Evolutionary conservation across 192 early-diverging fungal genomes (phyloP), one percentile per base, ranked within the genome.

Genomic region (Pilobolus umbonatus): DNA sequence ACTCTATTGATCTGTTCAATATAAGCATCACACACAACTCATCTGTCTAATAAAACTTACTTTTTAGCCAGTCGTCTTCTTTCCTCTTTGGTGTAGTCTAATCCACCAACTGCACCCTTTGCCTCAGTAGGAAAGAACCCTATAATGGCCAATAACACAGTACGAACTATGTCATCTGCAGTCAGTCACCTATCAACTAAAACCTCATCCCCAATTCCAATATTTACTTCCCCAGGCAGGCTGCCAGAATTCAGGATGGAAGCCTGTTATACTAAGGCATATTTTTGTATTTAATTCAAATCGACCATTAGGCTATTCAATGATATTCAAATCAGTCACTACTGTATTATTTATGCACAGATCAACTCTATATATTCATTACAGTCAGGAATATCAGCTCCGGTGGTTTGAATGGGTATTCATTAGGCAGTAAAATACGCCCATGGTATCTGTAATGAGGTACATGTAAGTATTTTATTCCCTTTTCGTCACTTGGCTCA

Each of bases 181-280:
- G 5, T 25, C 26, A 50, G 2, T n/a, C 19, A 14, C 25, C 11
- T 11, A n/a, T 2, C 9, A 39, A 28, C 42, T 30, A 17, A 28
- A 29, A 35, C 14, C 36, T 17, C 12, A 31, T 0, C 34, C 3
- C 12, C 0, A 36, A 12, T 31, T 1, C 30, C 17, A 6, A n/a
- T 22, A 77, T 74, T 55, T 63, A 81, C 80, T 90, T 11, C 93
- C 95, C 96, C 96, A 98, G 10, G 94, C 91, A 5, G 96, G 96
- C 59, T 93, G 84, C 95, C 96, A 97, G 54, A 80, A 87, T 67
- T 98, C 92, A 17, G 94, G 93, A 71, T 98, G 95, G 72, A 89
- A 91, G 32, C 85, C 90, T 39, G 92, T 94, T 56, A 96, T 94
- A 52, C 87, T 91, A 45, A 97, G 78, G 57, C 96, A 98, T 3